phyloP scores from a whole-genome alignment of 2,329 filamentous ascomycete genomes.

The Rhynchosporium agropyri region DNA sequence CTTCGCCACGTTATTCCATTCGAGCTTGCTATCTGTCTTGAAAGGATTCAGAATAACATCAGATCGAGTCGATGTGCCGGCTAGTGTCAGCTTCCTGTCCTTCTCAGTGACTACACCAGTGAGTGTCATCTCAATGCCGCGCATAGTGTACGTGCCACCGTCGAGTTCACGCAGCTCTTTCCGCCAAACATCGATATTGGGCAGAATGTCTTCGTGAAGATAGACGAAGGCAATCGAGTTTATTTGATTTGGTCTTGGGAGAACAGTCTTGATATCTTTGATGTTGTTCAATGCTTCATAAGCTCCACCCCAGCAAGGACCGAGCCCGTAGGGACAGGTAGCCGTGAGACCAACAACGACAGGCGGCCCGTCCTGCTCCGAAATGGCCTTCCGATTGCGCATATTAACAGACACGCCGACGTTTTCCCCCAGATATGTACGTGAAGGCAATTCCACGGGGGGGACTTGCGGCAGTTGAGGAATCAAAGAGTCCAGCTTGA shows the following conservation, averaged over 20 bases:
- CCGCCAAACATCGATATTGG: slow-evolving; percentile 17
- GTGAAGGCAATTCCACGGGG: not conserved
- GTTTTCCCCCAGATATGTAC: not conserved
- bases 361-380: slow-evolving; percentile 18
- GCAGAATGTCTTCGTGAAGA: slow-evolving; percentile 16
- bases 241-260: slow-evolving; percentile 18
- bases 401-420: slow-evolving; percentile 17
- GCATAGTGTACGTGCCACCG: slow-evolving; percentile 18
- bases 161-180: slow-evolving; percentile 15
- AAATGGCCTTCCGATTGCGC: slow-evolving; percentile 17
- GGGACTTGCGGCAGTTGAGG: slow-evolving; percentile 15
- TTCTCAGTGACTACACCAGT: slow-evolving; percentile 18
- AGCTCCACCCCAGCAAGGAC: slow-evolving; percentile 19
- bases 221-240: slow-evolving; percentile 18
- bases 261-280: slow-evolving; percentile 19
- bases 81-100: slow-evolving; percentile 14
- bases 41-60: slow-evolving; percentile 17
- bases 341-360: slow-evolving; percentile 18
- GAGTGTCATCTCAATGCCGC: slow-evolving; percentile 21
- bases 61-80: slow-evolving; percentile 18
- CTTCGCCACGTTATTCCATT: slow-evolving; percentile 20
- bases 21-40: slow-evolving; percentile 18
- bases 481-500: slow-evolving; percentile 6
- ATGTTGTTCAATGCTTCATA: slow-evolving; percentile 21
- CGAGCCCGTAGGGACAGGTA: slow-evolving; percentile 19